Conservation (phyloP, 1,284 basidiomycete species). For the Marasmius tenuissimus region DNA sequence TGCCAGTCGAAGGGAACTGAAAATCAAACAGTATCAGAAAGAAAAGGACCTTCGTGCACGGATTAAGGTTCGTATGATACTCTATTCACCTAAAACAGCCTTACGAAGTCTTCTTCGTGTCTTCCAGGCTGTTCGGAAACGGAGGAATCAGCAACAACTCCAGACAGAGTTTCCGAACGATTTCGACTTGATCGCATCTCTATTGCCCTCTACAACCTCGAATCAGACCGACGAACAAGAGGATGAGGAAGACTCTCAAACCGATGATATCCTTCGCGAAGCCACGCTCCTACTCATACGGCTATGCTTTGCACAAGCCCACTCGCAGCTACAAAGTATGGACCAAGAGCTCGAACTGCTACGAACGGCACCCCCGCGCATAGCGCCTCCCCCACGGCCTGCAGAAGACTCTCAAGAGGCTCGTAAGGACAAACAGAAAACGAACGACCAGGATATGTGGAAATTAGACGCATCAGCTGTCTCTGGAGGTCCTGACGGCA, state of each 20-base stretch:
- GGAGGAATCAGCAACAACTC: constrained; percentile 39
- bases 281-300: constrained; percentile 71
- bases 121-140: constrained; percentile 53
- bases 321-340: constrained; percentile 67
- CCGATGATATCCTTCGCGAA: constrained; percentile 66
- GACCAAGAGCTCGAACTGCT: constrained; percentile 78
- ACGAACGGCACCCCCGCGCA: constrained; percentile 50
- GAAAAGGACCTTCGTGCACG: constrained; percentile 77
- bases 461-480: constrained; percentile 60
- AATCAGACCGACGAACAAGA: constrained; percentile 37
- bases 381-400: constrained; percentile 30
- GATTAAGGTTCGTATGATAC: constrained; percentile 56
- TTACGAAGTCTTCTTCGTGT: neutral
- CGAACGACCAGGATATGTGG: constrained; percentile 67
- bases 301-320: constrained; percentile 71
- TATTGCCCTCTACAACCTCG: constrained; percentile 43
- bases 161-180: constrained; percentile 42
- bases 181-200: constrained; percentile 60
- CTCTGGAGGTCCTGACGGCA: constrained; percentile 41
- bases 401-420: constrained; percentile 26
- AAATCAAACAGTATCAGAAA: constrained; percentile 84
- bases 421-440: constrained; percentile 32
- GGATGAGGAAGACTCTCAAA: constrained; percentile 58
- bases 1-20: constrained; percentile 73
- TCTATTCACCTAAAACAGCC: neutral